Percentiles rank a stretch among this genome's conserved stretches.
Evolutionary conservation across 2,329 filamentous ascomycete species (phyloP).

Genomic region (Sordariomycetes sp.): DNA sequence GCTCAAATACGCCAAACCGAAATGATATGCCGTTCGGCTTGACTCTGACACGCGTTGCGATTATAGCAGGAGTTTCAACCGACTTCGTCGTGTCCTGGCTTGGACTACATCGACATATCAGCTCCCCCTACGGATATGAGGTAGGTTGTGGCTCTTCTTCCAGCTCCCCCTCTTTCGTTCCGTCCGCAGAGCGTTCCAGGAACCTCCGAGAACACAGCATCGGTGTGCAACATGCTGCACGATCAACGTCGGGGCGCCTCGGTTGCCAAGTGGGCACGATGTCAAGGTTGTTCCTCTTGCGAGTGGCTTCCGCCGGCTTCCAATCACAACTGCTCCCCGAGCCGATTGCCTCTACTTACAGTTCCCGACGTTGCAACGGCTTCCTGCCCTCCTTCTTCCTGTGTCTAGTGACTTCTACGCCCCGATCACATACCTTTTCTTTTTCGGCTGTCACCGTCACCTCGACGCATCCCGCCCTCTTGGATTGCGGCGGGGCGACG

Average conservation of each 20-base stretch:
- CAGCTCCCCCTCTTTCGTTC: background rate
- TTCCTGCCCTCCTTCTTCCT: background rate
- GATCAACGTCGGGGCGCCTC: background rate
- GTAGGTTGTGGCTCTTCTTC: background rate
- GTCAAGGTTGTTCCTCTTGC: background rate
- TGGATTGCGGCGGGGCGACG: background rate
- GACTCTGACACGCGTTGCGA: background rate
- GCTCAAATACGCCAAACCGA: background rate
- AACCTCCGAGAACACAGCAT: background rate
- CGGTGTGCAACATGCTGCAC: background rate
- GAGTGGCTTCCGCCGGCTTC: background rate
- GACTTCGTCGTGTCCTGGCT: slow-evolving; percentile 2
- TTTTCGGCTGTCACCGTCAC: background rate
- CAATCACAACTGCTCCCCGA: background rate
- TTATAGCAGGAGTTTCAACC: slow-evolving; percentile 5
- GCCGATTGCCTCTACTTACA: background rate
- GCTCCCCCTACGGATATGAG: slow-evolving; percentile 2
- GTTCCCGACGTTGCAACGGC: background rate
- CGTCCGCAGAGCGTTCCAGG: background rate
- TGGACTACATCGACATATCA: slow-evolving; percentile 5
- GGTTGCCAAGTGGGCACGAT: background rate
- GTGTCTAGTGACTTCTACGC: background rate
- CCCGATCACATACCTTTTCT: background rate
- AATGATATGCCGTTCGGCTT: background rate
- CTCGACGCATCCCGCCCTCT: background rate